Percentiles rank a stretch among this genome's conserved stretches.
phyloP scores from a whole-genome alignment of 2,329 filamentous ascomycete species.

The Lasiodiplodia citricola region DNA sequence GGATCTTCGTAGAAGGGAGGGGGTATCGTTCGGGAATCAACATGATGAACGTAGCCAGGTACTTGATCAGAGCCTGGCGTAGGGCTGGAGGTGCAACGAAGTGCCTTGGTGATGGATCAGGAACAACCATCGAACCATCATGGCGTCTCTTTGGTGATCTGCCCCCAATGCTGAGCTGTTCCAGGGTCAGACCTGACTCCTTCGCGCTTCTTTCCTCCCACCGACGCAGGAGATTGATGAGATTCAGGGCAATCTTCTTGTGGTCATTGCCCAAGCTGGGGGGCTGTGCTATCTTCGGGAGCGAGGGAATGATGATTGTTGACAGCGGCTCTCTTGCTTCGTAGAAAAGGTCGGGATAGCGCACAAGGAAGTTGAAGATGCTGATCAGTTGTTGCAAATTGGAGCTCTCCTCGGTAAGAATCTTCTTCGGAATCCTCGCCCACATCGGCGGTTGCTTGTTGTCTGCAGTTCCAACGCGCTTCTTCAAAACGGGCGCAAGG shows the following conservation, averaged over 20 bases:
- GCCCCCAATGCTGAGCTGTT: conserved; percentile 19
- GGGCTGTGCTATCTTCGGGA: conserved; percentile 84
- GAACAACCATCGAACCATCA: conserved; percentile 64
- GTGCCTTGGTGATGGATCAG: conserved; percentile 57
- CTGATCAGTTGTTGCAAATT: conserved; percentile 95
- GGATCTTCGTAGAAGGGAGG: conserved; percentile 65
- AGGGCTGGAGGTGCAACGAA: conserved; percentile 58
- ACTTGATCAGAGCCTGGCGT: conserved; percentile 86
- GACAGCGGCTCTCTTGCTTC: conserved; percentile 92
- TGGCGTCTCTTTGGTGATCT: conserved; percentile 69
- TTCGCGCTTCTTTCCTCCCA: conserved; percentile 88
- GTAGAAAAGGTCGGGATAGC: conserved; percentile 91
- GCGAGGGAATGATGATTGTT: conserved; percentile 82
- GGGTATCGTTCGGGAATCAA: conserved; percentile 85
- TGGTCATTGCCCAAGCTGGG: conserved; percentile 87
- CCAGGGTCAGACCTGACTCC: conserved; percentile 69
- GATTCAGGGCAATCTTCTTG: conserved; percentile 86
- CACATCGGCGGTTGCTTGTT: conserved; percentile 80
- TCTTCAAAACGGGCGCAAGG: conserved; percentile 90
- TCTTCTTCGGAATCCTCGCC: conserved; percentile 88
- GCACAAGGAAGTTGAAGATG: conserved; percentile 96
- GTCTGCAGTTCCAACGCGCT: conserved; percentile 72
- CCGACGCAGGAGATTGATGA: conserved; percentile 88
- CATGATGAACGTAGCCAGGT: conserved; percentile 93
- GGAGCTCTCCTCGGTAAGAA: conserved; percentile 90